Percentiles rank a stretch among this genome's conserved stretches.
Conservation (phyloP, 2,329 filamentous ascomycete species). For the Botryotinia narcissicola region DNA sequence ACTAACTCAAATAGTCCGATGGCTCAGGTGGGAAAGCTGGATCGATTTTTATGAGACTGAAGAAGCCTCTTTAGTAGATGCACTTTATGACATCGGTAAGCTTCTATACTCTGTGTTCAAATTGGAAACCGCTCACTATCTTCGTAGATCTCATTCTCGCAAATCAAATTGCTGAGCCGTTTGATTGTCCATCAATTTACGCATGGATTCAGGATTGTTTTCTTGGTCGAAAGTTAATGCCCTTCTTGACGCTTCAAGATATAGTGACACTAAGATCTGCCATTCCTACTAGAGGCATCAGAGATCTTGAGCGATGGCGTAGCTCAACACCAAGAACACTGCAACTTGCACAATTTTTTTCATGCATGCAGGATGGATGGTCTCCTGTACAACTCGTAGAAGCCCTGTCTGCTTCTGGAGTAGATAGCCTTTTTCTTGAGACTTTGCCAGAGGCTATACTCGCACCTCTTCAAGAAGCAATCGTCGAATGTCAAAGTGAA, state of each 20-base stretch:
- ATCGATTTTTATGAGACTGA: constrained; percentile 60
- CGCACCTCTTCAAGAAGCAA: constrained; percentile 76
- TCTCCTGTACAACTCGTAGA: constrained; percentile 66
- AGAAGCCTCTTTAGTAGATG: constrained; percentile 50
- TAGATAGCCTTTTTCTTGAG: constrained; percentile 67
- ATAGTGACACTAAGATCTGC: constrained; percentile 41
- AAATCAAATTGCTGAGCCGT: constrained; percentile 46
- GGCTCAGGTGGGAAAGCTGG: constrained; percentile 75
- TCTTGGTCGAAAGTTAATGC: constrained; percentile 35
- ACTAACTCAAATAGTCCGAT: constrained; percentile 75
- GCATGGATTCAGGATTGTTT: constrained; percentile 49
- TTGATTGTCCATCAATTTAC: constrained; percentile 58
- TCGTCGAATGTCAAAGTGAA: constrained; percentile 77
- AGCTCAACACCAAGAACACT: constrained; percentile 61
- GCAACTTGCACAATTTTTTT: constrained; percentile 68
- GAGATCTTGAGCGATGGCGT: constrained; percentile 31
- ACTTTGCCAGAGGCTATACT: constrained; percentile 83
- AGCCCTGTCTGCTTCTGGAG: constrained; percentile 67
- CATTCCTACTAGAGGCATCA: constrained; percentile 22
- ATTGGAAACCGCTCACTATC: not conserved
- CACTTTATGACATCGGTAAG: constrained; percentile 54
- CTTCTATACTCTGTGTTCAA: not conserved
- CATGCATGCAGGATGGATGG: constrained; percentile 50
- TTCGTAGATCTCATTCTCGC: constrained; percentile 26
- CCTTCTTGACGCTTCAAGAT: constrained; percentile 51